Evolutionary conservation across 169 alveolate genomes (phyloP).

Genomic region (Perkinsus olseni): DNA sequence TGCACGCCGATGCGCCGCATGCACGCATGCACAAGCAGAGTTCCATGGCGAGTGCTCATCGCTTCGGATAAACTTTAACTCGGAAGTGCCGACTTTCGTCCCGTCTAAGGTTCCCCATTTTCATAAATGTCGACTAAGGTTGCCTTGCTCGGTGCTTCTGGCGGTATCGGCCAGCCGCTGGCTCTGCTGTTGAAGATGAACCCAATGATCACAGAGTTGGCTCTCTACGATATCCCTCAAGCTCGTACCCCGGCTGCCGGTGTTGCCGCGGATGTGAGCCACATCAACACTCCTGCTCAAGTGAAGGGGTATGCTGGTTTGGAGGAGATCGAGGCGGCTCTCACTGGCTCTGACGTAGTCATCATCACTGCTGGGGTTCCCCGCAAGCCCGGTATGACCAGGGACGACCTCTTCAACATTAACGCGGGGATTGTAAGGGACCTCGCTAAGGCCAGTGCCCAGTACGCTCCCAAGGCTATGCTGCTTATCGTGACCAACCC

Average conservation of each 20-base stretch:
- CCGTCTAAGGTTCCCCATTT: background rate
- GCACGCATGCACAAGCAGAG: too few relatives aligned
- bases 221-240: background rate
- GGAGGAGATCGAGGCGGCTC: slow-evolving; percentile 21
- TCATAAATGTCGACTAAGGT: background rate
- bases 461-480: slow-evolving; percentile 37
- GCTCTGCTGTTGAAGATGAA: slow-evolving; percentile 2
- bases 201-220: background rate
- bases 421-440: slow-evolving; percentile 36
- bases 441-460: slow-evolving; percentile 37
- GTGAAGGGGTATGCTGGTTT: background rate
- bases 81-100: background rate
- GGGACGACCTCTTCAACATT: slow-evolving; percentile 35
- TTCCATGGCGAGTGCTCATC: background rate
- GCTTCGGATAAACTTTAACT: background rate
- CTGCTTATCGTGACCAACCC: slow-evolving; percentile 45
- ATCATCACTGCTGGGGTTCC: slow-evolving; percentile 45
- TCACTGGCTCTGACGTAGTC: slow-evolving; percentile 42
- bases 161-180: slow-evolving; percentile 13
- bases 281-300: background rate
- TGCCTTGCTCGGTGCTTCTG: background rate
- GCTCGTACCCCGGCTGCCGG: slow-evolving; percentile 1
- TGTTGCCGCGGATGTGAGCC: slow-evolving; percentile 5
- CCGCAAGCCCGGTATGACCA: slow-evolving; percentile 43
- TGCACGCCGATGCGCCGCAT: too few relatives aligned